Evolutionary conservation across 2,329 filamentous ascomycete genomes (phyloP), one percentile per base, ranked within the genome.

Genomic region (Albophoma yamanashiensis): DNA sequence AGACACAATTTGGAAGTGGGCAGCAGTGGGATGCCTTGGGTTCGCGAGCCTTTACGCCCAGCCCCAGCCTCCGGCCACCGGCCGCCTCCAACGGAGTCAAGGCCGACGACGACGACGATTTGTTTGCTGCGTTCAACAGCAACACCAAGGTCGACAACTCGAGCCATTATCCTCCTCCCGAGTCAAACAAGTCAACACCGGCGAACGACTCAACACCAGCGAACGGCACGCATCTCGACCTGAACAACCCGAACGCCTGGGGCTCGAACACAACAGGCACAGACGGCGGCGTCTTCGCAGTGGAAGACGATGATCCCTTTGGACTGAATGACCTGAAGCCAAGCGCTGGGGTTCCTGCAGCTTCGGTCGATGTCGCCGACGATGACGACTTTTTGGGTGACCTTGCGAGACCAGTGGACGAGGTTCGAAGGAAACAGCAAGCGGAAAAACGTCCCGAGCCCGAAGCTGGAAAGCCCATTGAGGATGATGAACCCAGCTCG

Each of bases 281-380:
- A 1, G 68, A 69, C 59, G 67, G 67, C 52, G 70, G 68, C 14
- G 71, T 66, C 0, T 75, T 86, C 62, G 75, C 72, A 15, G 79
- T 83, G 38, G 88, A 93, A 60, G 90, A 96, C 66, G 91, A 96
- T 69, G 91, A 96, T 69, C 91, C 92, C 2, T 97, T 97, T 71
- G 93, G 91, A 0, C 76, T 97, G 42, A 87, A 80, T 61, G 78
- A 88, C 64, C 71, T 91, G 67, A 82, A 83, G 64, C 74, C 68
- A 4, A 74, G 59, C 38, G 56, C 76, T 65, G 53, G 67, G 38
- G 60, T 71, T 5, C 62, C 70, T 27, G 65, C 70, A 27, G 59
- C 64, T 27, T 67, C 70, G 34, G 67, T 64, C 12, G 38, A 12
- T 36, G 59, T 65, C 0, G 73, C 72, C n/a, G 84, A 86, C 38